Evolutionary conservation across 345 rosid genomes (phyloP).

Genomic region (Psidium friedrichsthalianum): DNA sequence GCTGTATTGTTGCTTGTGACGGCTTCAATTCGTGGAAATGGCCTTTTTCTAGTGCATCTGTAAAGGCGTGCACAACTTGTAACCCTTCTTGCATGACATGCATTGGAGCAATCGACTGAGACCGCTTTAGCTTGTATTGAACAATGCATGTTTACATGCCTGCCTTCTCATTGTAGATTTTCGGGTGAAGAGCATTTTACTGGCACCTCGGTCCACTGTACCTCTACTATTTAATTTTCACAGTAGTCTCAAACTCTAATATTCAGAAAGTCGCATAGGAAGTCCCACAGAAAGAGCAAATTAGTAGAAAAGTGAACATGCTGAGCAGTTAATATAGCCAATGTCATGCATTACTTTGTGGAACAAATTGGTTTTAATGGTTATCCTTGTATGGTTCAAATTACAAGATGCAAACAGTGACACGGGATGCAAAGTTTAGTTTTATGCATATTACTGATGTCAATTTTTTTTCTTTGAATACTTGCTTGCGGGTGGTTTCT

Average conservation of each 20-base stretch:
- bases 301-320: background rate
- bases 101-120: background rate
- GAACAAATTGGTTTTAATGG: background rate
- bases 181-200: background rate
- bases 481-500: background rate
- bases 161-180: background rate
- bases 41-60: background rate
- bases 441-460: background rate
- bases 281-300: background rate
- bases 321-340: background rate
- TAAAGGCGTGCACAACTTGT: background rate
- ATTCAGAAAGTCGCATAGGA: background rate
- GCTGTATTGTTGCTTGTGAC: background rate
- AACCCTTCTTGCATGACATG: background rate
- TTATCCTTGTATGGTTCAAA: background rate
- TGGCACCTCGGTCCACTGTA: background rate
- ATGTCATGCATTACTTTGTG: background rate
- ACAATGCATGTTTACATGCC: background rate
- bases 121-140: background rate
- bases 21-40: background rate
- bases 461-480: background rate
- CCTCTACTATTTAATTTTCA: background rate
- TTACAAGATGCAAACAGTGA: background rate
- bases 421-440: background rate
- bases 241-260: background rate